A percentile compares a stretch with the other conserved stretches of the same genome.
Conservation (phyloP, 805 yeast genomes). For the Ogataea methylovora region DNA sequence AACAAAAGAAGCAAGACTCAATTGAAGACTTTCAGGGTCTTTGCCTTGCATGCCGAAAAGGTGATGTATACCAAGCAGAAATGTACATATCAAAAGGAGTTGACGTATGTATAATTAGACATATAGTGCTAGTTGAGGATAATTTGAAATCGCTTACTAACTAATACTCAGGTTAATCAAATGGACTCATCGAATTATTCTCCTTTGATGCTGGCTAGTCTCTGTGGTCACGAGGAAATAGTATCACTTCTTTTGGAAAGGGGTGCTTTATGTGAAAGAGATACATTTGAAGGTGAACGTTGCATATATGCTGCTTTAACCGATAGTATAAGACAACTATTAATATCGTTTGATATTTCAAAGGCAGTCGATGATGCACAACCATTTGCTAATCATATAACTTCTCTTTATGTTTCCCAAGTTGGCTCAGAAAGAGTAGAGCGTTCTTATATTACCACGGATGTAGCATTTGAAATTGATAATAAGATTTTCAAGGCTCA, state of each 20-base stretch:
- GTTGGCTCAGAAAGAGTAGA: not conserved
- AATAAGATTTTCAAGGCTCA: slow-evolving; percentile 21
- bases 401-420: slow-evolving; percentile 31
- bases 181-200: slow-evolving; percentile 71
- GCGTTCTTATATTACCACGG: not conserved
- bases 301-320: slow-evolving; percentile 75
- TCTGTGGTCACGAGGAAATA: slow-evolving; percentile 66
- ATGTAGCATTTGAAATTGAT: slow-evolving; percentile 9
- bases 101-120: slow-evolving; percentile 23
- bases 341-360: slow-evolving; percentile 56
- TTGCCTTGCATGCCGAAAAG: slow-evolving; percentile 60
- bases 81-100: slow-evolving; percentile 46
- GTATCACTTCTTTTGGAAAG: slow-evolving; percentile 53
- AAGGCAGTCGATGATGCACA: slow-evolving; percentile 60
- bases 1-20: too few species aligned
- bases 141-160: not conserved
- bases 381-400: slow-evolving; percentile 67
- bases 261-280: slow-evolving; percentile 76
- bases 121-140: too few species aligned
- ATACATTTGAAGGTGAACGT: slow-evolving; percentile 72
- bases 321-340: slow-evolving; percentile 51
- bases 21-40: slow-evolving; percentile 36
- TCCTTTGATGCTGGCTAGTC: slow-evolving; percentile 63
- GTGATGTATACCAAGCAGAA: slow-evolving; percentile 61
- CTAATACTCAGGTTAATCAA: slow-evolving; percentile 24